These are phyloP conservation scores for Coemansia asiatica DNA, from an alignment of 192 early-diverging fungal genomes.

Conservation along the genomic window DNA sequence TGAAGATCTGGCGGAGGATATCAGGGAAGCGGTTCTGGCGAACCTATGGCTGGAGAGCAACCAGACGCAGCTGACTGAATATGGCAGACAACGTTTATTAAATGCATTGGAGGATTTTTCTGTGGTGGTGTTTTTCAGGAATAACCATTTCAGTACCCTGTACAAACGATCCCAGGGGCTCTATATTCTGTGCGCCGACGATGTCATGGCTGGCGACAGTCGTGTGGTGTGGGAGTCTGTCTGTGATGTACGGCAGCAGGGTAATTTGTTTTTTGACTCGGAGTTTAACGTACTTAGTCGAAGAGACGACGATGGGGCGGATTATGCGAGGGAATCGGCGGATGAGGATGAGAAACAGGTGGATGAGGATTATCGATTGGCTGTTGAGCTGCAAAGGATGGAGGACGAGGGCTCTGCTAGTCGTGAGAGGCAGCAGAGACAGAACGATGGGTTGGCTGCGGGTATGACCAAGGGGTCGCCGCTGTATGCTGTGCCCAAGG, in stretches of 20 bases:
- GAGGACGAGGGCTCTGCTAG: conserved; percentile 53
- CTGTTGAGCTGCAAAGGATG: conserved; percentile 42
- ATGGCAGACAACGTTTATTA: conserved; percentile 70
- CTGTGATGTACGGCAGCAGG: conserved; percentile 62
- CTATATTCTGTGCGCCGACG: conserved; percentile 70
- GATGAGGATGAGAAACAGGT: conserved; percentile 23
- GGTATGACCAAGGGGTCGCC: conserved; percentile 22
- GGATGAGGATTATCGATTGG: conserved; percentile 55
- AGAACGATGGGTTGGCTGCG: conserved; percentile 36
- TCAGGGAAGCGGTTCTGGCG: conserved; percentile 51
- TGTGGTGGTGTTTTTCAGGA: conserved; percentile 84
- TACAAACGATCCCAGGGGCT: conserved; percentile 60
- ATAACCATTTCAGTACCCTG: conserved; percentile 89
- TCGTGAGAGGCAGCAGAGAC: conserved; percentile 11
- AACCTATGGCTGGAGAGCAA: conserved; percentile 72
- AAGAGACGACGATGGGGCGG: conserved; percentile 1
- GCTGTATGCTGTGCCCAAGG: conserved; percentile 44
- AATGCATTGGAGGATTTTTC: conserved; percentile 59
- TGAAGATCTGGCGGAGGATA: conserved; percentile 4
- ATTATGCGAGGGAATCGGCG: conserved; percentile 24
- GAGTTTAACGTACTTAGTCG: conserved; percentile 42
- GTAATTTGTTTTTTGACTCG: conserved; percentile 64
- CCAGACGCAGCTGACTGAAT: conserved; percentile 81
- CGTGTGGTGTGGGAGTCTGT: conserved; percentile 76
- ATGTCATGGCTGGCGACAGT: conserved; percentile 62